Percentiles rank a stretch among this genome's conserved stretches.
phyloP scores from a whole-genome alignment of 345 rosid species.

The Rhodamnia rubescens region DNA sequence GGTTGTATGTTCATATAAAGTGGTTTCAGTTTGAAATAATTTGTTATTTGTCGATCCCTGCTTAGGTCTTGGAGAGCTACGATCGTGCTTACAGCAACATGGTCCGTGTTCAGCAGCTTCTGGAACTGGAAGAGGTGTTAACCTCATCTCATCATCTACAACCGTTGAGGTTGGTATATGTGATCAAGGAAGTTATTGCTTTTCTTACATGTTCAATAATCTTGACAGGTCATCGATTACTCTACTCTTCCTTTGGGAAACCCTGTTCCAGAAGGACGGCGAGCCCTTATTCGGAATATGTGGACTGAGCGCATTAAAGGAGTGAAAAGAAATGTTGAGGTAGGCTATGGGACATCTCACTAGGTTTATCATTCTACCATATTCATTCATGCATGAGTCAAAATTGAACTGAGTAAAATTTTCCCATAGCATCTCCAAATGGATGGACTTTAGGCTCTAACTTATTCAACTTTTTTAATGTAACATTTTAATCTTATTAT shows the following conservation, averaged over 20 bases:
- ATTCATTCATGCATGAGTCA: neutral
- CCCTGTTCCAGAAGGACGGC: slow-evolving; percentile 75
- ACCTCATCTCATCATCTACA: neutral
- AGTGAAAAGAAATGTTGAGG: slow-evolving; percentile 95
- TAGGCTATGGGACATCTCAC: slow-evolving; percentile 6
- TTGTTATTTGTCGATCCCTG: neutral
- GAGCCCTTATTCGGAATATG: slow-evolving; percentile 88
- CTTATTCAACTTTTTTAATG: neutral
- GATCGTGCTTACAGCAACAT: slow-evolving; percentile 94
- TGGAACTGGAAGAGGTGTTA: slow-evolving; percentile 92
- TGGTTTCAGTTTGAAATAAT: neutral
- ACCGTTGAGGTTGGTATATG: neutral
- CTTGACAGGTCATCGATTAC: slow-evolving; percentile 78
- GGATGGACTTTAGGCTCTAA: neutral
- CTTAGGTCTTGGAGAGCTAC: slow-evolving; percentile 93
- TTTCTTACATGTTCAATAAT: neutral
- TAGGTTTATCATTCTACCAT: neutral
- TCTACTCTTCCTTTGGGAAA: slow-evolving; percentile 74
- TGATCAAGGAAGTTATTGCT: neutral
- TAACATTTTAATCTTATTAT: neutral
- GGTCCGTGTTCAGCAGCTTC: slow-evolving; percentile 98
- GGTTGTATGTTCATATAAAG: neutral
- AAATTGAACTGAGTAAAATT: neutral
- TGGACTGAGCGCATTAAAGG: slow-evolving; percentile 98
- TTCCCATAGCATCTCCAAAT: no score